Conservation (phyloP, 495 filamentous ascomycete genomes). For the Penicillium ucsense region DNA sequence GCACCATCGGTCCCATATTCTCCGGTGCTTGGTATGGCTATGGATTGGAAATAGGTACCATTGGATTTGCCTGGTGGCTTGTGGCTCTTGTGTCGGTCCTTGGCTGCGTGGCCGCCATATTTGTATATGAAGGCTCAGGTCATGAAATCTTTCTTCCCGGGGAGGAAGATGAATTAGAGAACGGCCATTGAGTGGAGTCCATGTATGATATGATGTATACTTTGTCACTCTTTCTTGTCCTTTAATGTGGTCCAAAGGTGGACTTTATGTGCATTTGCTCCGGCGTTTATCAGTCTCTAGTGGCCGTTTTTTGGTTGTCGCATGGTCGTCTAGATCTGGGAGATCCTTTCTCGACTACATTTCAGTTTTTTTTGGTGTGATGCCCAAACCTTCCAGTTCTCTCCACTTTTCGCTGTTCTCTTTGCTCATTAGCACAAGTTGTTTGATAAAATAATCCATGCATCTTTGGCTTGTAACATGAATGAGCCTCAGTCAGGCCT, state of each 20-base stretch:
- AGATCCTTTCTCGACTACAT: background rate
- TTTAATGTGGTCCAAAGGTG: slow-evolving; percentile 17
- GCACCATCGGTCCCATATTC: slow-evolving; percentile 66
- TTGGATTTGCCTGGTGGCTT: slow-evolving; percentile 73
- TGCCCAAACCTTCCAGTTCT: background rate
- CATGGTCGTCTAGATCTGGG: background rate
- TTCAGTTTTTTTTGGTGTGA: background rate
- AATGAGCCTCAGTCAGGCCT: background rate
- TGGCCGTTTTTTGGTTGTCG: too few relatives aligned
- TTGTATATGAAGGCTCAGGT: slow-evolving; percentile 64
- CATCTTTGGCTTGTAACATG: background rate
- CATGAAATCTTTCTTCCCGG: slow-evolving; percentile 62
- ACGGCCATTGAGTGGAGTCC: slow-evolving; percentile 4
- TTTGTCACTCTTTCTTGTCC: background rate
- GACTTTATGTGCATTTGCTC: slow-evolving; percentile 18
- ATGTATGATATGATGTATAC: slow-evolving; percentile 12
- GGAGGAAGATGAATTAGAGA: slow-evolving; percentile 46
- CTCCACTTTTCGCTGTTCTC: too few relatives aligned
- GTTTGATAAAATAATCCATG: background rate
- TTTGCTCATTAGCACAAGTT: background rate
- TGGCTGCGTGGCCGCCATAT: slow-evolving; percentile 51
- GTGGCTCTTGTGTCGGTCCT: slow-evolving; percentile 53
- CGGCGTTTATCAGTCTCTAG: slow-evolving; percentile 6
- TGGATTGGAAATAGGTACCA: slow-evolving; percentile 56
- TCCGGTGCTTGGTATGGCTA: slow-evolving; percentile 63